phyloP scores from a whole-genome alignment of 345 rosid species.

The Microcos paniculata region DNA sequence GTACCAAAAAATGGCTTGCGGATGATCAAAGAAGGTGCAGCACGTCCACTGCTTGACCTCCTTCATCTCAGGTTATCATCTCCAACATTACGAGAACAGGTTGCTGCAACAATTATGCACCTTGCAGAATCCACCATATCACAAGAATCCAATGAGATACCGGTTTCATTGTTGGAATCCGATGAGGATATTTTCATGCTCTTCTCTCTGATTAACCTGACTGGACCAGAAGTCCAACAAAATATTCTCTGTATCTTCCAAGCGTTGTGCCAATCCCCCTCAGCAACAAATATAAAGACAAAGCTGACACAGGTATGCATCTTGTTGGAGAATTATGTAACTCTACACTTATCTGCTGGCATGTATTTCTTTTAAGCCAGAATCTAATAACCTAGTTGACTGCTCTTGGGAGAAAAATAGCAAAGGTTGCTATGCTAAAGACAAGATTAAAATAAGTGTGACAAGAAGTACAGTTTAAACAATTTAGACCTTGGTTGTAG shows the following conservation, averaged over 20 bases:
- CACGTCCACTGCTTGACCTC: slow-evolving; percentile 43
- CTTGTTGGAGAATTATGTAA: background rate
- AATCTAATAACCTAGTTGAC: background rate
- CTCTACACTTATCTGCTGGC: background rate
- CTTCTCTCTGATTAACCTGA: slow-evolving; percentile 47
- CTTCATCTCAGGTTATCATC: slow-evolving; percentile 40
- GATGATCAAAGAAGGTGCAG: slow-evolving; percentile 67
- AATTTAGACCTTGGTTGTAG: background rate
- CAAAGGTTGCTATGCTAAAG: background rate
- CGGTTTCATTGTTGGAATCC: slow-evolving; percentile 51
- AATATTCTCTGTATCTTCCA: slow-evolving; percentile 54
- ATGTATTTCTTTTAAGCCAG: background rate
- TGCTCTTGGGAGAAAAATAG: background rate
- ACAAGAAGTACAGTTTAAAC: background rate
- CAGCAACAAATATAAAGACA: slow-evolving; percentile 40
- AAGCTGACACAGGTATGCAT: slow-evolving; percentile 53
- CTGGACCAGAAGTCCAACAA: slow-evolving; percentile 51
- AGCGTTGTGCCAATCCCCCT: slow-evolving; percentile 57
- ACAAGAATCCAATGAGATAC: slow-evolving; percentile 34
- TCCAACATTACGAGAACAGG: slow-evolving; percentile 45
- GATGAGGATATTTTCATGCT: slow-evolving; percentile 53
- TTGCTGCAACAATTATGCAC: slow-evolving; percentile 53
- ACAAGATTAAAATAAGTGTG: background rate
- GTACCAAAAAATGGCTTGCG: slow-evolving; percentile 51
- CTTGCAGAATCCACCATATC: slow-evolving; percentile 54